Percentiles rank a stretch among this genome's conserved stretches.
These are phyloP conservation scores for Botrytis cinerea DNA, from an alignment of 2,329 filamentous ascomycete species.

Conservation along the genomic window DNA sequence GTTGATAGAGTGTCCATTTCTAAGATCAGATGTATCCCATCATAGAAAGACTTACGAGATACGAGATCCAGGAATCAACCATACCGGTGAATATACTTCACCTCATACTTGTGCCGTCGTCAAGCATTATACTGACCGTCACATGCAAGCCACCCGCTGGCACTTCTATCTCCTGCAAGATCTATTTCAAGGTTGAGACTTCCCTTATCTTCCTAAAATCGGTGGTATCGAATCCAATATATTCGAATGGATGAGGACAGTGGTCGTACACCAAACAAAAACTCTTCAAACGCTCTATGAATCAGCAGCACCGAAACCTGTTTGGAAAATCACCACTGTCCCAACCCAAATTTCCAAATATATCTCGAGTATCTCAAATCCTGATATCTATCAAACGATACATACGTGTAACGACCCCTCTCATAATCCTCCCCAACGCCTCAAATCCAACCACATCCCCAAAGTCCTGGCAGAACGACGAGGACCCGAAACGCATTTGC, in stretches of 20 bases:
- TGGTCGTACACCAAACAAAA: neutral
- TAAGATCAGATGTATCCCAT: too few species aligned
- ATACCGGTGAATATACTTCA: neutral
- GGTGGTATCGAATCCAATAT: neutral
- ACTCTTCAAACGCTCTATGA: neutral
- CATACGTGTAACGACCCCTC: neutral
- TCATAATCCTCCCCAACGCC: neutral
- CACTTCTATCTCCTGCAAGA: neutral
- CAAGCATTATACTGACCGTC: neutral
- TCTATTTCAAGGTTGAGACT: neutral
- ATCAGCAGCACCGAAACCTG: neutral
- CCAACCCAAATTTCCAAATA: neutral
- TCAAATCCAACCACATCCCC: neutral
- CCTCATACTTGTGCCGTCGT: neutral
- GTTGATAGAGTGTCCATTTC: rapidly evolving
- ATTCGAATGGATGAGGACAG: neutral
- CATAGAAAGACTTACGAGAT: too few species aligned
- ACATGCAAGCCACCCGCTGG: neutral
- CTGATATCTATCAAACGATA: neutral
- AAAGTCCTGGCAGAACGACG: neutral
- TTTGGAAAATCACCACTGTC: neutral
- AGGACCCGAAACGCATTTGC: neutral
- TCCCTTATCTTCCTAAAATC: neutral
- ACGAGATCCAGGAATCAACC: neutral
- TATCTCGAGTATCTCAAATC: neutral